A percentile compares a stretch with the other conserved stretches of the same genome.
These are phyloP conservation scores for Ricinus communis DNA, from an alignment of 345 rosid species.

Conservation along the genomic window DNA sequence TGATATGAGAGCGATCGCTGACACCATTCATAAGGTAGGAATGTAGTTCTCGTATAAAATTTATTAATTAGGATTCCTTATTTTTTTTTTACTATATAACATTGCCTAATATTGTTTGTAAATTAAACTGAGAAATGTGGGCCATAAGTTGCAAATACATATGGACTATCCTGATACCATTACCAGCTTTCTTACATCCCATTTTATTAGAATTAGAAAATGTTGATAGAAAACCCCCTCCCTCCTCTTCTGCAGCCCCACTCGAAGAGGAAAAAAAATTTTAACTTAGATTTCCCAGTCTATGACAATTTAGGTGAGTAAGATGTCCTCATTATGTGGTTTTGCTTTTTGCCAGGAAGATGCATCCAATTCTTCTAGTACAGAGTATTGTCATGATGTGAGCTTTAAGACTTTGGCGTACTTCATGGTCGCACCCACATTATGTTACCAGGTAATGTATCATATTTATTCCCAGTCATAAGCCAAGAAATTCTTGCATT, in stretches of 20 bases:
- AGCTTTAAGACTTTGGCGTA: constrained; percentile 77
- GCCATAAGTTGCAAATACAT: background rate
- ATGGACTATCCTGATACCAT: too few species aligned
- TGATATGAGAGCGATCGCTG: constrained; percentile 74
- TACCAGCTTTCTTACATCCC: too few species aligned
- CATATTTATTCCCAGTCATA: background rate
- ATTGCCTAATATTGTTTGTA: background rate
- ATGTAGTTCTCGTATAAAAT: background rate
- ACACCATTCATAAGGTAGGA: constrained; percentile 63
- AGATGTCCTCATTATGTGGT: constrained; percentile 4
- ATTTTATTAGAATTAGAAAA: background rate
- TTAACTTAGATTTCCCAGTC: background rate
- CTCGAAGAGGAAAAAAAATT: background rate
- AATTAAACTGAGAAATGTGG: background rate
- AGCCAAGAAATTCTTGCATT: background rate
- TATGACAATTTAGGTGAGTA: too few species aligned
- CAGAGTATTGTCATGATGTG: constrained; percentile 45
- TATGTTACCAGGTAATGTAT: constrained; percentile 87
- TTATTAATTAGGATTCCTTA: background rate
- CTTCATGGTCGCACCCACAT: constrained; percentile 96
- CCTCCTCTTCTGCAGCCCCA: background rate
- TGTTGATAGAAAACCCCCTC: too few species aligned
- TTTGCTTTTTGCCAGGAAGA: constrained; percentile 46
- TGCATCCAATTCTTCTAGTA: constrained; percentile 24
- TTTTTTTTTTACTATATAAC: background rate